A percentile compares a stretch with the other conserved stretches of the same genome.
Conservation (phyloP, 2,329 filamentous ascomycete species). For the Trichoderma sp. region DNA sequence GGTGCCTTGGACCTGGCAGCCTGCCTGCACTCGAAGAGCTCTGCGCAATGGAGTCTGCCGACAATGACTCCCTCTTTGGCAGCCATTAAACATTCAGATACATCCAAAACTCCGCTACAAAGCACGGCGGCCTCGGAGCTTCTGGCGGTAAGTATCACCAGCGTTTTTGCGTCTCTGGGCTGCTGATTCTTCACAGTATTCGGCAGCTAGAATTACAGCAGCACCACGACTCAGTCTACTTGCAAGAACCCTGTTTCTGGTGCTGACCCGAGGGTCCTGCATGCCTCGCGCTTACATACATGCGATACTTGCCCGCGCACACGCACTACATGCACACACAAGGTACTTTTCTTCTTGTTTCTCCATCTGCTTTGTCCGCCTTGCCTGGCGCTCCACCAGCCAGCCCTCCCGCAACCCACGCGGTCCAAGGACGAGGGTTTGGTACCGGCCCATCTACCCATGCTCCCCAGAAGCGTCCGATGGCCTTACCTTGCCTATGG, state of each 20-base stretch:
- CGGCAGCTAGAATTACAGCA: background rate
- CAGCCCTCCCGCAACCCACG: conserved; percentile 27
- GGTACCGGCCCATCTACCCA: conserved; percentile 15
- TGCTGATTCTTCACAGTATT: background rate
- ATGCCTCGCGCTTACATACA: conserved; percentile 7
- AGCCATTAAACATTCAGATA: too few species aligned
- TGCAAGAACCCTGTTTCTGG: conserved; percentile 14
- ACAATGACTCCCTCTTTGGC: background rate
- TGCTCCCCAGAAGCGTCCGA: conserved; percentile 26
- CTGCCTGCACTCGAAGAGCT: background rate
- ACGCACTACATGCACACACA: background rate
- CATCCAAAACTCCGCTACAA: too few species aligned
- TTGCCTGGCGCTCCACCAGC: conserved; percentile 25
- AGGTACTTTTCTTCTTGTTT: background rate
- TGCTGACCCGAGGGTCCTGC: conserved; percentile 16
- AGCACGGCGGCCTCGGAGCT: too few species aligned
- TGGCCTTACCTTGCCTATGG: conserved; percentile 3
- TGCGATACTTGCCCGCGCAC: background rate
- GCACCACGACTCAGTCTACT: conserved; percentile 13
- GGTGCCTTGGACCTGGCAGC: conserved; percentile 21
- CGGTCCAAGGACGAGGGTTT: conserved; percentile 27
- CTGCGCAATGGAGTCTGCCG: background rate
- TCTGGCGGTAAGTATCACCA: background rate
- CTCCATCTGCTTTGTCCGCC: conserved; percentile 16
- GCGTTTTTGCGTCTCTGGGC: background rate